Evolutionary conservation across 345 rosid species (phyloP).

Genomic region (Eutrema yunnanense): DNA sequence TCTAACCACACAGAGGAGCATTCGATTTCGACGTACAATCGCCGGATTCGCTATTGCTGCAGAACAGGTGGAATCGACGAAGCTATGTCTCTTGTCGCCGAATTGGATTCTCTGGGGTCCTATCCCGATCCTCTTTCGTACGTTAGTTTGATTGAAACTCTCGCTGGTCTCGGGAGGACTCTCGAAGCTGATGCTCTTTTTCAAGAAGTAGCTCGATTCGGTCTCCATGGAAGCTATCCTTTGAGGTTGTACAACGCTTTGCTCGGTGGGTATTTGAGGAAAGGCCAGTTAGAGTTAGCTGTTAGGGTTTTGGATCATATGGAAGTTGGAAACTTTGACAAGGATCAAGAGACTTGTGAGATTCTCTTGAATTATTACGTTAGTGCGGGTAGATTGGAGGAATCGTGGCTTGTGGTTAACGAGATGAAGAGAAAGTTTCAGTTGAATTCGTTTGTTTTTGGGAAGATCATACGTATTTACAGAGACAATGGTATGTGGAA

Average conservation of each 20-base stretch:
- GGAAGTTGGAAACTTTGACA: slow-evolving; percentile 28
- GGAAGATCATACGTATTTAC: slow-evolving; percentile 56
- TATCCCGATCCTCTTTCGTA: slow-evolving; percentile 38
- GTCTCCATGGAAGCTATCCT: slow-evolving; percentile 29
- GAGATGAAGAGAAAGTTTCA: slow-evolving; percentile 46
- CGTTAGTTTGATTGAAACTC: slow-evolving; percentile 40
- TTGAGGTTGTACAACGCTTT: slow-evolving; percentile 36
- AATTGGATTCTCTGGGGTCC: slow-evolving; percentile 44
- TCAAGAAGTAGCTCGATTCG: slow-evolving; percentile 39
- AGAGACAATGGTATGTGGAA: slow-evolving; percentile 81
- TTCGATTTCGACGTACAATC: slow-evolving; percentile 34
- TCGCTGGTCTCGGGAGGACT: slow-evolving; percentile 45
- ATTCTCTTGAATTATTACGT: slow-evolving; percentile 55
- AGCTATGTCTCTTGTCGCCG: slow-evolving; percentile 50
- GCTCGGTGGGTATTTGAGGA: slow-evolving; percentile 50
- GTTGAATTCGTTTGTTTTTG: slow-evolving; percentile 41
- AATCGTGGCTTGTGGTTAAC: slow-evolving; percentile 49
- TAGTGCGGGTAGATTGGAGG: slow-evolving; percentile 53
- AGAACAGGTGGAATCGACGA: slow-evolving; percentile 34
- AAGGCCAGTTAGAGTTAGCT: slow-evolving; percentile 49
- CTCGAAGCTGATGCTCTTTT: slow-evolving; percentile 60
- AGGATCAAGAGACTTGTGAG: slow-evolving; percentile 41
- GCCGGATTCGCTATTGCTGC: slow-evolving; percentile 42
- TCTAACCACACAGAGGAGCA: slow-evolving; percentile 7
- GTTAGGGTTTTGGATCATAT: slow-evolving; percentile 36